Evolutionary conservation across 2,329 filamentous ascomycete genomes (phyloP).

Genomic region (Fusarium odoratissimum): DNA sequence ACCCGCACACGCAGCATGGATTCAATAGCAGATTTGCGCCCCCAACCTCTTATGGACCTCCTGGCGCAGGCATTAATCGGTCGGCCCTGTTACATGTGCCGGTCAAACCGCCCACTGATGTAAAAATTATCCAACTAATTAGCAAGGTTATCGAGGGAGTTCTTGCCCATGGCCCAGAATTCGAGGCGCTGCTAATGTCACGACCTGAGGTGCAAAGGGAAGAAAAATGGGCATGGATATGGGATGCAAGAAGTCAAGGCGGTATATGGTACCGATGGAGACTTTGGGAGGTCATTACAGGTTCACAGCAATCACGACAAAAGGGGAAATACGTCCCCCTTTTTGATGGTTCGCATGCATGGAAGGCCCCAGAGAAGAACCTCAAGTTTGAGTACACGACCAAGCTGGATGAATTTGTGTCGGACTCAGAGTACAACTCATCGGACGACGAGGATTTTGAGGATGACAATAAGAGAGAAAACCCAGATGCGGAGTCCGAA

Average conservation of each 20-base stretch:
- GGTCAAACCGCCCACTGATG: slow-evolving; percentile 79
- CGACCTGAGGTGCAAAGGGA: slow-evolving; percentile 84
- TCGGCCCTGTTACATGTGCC: slow-evolving; percentile 71
- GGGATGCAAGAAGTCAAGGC: slow-evolving; percentile 81
- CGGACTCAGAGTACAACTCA: slow-evolving; percentile 86
- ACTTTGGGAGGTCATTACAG: slow-evolving; percentile 86
- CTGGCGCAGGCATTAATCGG: slow-evolving; percentile 56
- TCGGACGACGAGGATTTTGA: slow-evolving; percentile 83
- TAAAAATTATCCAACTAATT: slow-evolving; percentile 83
- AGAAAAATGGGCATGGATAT: slow-evolving; percentile 94
- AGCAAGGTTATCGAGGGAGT: slow-evolving; percentile 88
- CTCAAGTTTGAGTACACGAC: slow-evolving; percentile 87
- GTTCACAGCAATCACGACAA: slow-evolving; percentile 59
- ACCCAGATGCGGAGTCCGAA: slow-evolving; percentile 58
- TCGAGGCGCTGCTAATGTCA: slow-evolving; percentile 93
- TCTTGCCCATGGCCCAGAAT: slow-evolving; percentile 83
- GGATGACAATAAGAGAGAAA: slow-evolving; percentile 66
- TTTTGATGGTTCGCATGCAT: slow-evolving; percentile 81
- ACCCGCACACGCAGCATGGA: slow-evolving; percentile 58
- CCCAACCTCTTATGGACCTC: slow-evolving; percentile 72
- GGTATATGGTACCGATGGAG: slow-evolving; percentile 95
- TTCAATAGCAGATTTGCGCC: slow-evolving; percentile 77
- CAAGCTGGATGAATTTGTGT: slow-evolving; percentile 80
- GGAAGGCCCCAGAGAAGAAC: slow-evolving; percentile 78
- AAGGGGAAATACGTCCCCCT: slow-evolving; percentile 70